Evolutionary conservation across 208 protist species (phyloP).

Genomic region (Crithidia thermophila): DNA sequence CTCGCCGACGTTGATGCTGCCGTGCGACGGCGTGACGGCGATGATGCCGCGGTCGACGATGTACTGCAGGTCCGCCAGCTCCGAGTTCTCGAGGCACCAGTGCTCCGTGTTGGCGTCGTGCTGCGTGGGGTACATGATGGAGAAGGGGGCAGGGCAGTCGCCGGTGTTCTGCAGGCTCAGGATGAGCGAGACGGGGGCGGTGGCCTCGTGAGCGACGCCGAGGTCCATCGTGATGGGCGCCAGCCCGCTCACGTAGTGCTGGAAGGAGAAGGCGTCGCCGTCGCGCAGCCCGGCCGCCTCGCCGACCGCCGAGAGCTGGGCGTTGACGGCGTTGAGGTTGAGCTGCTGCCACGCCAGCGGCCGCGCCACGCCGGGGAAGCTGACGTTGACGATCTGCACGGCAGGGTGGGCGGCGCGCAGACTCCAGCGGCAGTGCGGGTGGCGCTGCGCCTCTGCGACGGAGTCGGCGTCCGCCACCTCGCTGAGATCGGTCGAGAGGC

Average conservation of each 20-base stretch:
- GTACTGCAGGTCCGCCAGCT: slow-evolving; percentile 66
- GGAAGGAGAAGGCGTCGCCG: slow-evolving; percentile 67
- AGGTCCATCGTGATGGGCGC: slow-evolving; percentile 81
- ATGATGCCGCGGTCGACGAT: slow-evolving; percentile 78
- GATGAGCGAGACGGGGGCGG: slow-evolving; percentile 39
- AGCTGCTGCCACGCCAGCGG: slow-evolving; percentile 70
- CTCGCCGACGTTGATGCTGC: slow-evolving; percentile 63
- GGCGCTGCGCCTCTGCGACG: slow-evolving; percentile 52
- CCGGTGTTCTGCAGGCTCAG: slow-evolving; percentile 83
- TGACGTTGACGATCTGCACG: slow-evolving; percentile 84
- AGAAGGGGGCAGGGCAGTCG: slow-evolving; percentile 64
- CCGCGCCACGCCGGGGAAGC: slow-evolving; percentile 37
- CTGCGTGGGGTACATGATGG: slow-evolving; percentile 85
- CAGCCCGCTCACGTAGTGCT: slow-evolving; percentile 72
- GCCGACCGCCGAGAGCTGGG: slow-evolving; percentile 57
- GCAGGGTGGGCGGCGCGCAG: slow-evolving; percentile 67
- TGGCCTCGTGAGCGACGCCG: slow-evolving; percentile 50
- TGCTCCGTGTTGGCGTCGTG: slow-evolving; percentile 78
- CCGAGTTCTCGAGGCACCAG: slow-evolving; percentile 86
- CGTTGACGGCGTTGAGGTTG: slow-evolving; percentile 80
- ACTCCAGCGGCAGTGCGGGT: slow-evolving; percentile 73
- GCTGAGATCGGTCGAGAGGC: slow-evolving; percentile 36
- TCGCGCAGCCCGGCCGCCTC: slow-evolving; percentile 33
- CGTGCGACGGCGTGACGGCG: slow-evolving; percentile 60
- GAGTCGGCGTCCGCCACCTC: slow-evolving; percentile 38